Base-by-base conservation (phyloP, 495 filamentous ascomycete species). In the Xylaria venustula region DNA sequence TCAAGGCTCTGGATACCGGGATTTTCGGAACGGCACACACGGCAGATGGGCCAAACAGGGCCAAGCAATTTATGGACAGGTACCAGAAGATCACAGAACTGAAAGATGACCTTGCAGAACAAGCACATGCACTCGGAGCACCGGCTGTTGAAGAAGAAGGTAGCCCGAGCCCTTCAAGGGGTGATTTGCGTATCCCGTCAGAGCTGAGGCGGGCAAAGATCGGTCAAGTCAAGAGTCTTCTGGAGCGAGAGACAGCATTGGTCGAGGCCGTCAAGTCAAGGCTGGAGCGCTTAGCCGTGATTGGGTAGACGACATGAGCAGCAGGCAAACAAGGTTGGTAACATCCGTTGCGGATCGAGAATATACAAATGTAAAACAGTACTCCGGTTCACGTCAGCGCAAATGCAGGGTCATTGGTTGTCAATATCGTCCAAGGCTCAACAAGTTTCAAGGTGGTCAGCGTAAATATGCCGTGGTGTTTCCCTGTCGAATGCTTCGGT, bases 121-220 rank as follows among this genome's bases (percentile, higher is more conserved):
- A 85, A 44, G 79, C 75, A 3, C 71, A 78, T 52, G 74, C 77
- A 47, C 57, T 78, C 37, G 69, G 67, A 26, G 60, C 54, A 26
- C 68, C 64, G 25, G 68, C 61, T 25, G 66, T 50, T 34, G 71
- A 70, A 40, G 69, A 71, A 28, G 69, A 71, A 23, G 72, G 73
- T 23, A 53, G 26, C 25, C 36, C 65, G 42, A 60, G 66, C 30
- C 60, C 70, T 30, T 64, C 73, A 51, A 55, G 62, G 42, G 66
- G 63, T 25, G 69, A 66, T 61, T 66, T 82, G 15, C 80, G 75
- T 58, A 85, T 92, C 45, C 88, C 89, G 7, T 78, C 85, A 47
- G 84, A 87, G 44, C 75, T 91, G 41, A 82, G 89, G 61, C 85
- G 83, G 58, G 84, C 82, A 25, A 90, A 88, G 76, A 72, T 90